Conservation (phyloP, 192 early-diverging fungal species). For the Umbelopsis sp. region DNA sequence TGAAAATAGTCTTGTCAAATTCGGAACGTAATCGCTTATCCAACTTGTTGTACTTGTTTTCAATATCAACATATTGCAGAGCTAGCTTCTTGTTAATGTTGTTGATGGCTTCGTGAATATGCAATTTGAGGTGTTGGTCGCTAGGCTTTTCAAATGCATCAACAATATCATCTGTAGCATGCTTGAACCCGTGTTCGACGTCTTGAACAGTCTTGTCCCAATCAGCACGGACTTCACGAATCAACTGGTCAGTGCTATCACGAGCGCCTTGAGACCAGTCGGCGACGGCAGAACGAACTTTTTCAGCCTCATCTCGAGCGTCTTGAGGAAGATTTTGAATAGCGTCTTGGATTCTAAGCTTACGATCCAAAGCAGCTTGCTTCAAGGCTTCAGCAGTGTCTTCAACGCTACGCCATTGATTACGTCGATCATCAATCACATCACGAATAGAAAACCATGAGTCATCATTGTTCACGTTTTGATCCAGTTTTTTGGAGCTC, state of each 20-base stretch:
- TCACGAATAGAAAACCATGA: slow-evolving; percentile 11
- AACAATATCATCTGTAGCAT: background rate
- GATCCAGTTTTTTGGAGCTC: background rate
- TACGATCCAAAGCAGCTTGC: background rate
- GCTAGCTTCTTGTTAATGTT: slow-evolving; percentile 14
- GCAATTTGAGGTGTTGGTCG: background rate
- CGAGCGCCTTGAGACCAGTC: slow-evolving; percentile 2
- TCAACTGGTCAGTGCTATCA: background rate
- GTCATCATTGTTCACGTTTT: background rate
- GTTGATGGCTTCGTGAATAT: slow-evolving; percentile 7
- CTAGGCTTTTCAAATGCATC: slow-evolving; percentile 2
- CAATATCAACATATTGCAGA: background rate
- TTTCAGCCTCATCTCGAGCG: background rate
- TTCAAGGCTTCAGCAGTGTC: slow-evolving; percentile 10
- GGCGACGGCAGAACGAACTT: slow-evolving; percentile 5
- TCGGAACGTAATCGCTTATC: slow-evolving; percentile 7
- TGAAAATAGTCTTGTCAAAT: background rate
- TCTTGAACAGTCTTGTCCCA: slow-evolving; percentile 4
- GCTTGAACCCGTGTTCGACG: background rate
- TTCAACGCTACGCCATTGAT: slow-evolving; percentile 1
- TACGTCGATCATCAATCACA: slow-evolving; percentile 15
- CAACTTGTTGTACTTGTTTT: slow-evolving; percentile 12
- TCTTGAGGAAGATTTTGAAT: background rate
- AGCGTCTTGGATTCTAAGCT: background rate
- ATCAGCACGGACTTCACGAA: slow-evolving; percentile 5